A percentile compares a stretch with the other conserved stretches of the same genome.
Evolutionary conservation across 495 filamentous ascomycete species (phyloP).

Genomic region (Penicillium maclennaniae): DNA sequence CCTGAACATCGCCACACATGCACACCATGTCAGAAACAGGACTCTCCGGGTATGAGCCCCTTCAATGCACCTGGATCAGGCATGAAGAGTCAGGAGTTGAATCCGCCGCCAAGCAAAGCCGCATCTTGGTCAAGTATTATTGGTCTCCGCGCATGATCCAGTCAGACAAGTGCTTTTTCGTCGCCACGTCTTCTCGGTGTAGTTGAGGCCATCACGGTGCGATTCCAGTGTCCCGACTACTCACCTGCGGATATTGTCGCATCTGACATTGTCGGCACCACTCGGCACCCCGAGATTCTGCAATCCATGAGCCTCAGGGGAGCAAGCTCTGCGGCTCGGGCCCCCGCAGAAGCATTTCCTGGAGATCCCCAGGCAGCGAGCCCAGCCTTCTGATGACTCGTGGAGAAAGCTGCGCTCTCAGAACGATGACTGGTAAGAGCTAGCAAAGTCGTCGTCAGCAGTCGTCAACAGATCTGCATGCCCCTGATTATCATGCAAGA

Average conservation of each 20-base stretch:
- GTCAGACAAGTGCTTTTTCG: not conserved
- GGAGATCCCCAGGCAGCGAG: not conserved
- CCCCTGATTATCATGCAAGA: conserved; percentile 12
- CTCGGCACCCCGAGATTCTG: not conserved
- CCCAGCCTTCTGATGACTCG: conserved; percentile 3
- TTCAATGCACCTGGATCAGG: not conserved
- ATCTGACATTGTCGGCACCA: not conserved
- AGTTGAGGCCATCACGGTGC: not conserved
- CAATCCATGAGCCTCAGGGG: not conserved
- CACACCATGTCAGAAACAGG: not conserved
- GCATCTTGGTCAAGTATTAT: not conserved
- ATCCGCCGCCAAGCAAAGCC: not conserved
- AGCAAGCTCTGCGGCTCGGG: not conserved
- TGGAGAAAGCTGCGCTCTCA: not conserved
- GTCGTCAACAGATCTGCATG: conserved; percentile 13
- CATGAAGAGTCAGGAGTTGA: not conserved
- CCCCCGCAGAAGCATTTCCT: conserved; percentile 10
- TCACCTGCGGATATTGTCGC: not conserved
- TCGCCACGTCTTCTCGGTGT: not conserved
- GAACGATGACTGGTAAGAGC: conserved; percentile 4
- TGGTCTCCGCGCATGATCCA: not conserved
- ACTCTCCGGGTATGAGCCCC: not conserved
- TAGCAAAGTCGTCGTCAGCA: conserved; percentile 9
- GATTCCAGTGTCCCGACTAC: not conserved
- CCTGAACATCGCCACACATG: not conserved